Conservation (phyloP, 2,329 filamentous ascomycete genomes). For the Fusarium mangiferae region DNA sequence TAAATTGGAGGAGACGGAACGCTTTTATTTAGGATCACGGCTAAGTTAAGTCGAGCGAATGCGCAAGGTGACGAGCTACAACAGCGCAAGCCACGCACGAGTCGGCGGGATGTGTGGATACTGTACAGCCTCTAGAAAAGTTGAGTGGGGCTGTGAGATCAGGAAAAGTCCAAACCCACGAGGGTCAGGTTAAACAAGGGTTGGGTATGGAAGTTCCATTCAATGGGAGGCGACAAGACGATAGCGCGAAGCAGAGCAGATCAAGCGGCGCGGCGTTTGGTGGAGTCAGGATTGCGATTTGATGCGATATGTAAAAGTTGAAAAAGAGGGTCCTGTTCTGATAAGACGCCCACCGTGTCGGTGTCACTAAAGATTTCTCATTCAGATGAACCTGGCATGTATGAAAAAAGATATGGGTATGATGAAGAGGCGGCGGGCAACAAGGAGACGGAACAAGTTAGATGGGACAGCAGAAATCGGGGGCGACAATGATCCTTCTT, state of each 20-base stretch:
- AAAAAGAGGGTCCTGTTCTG: slow-evolving; percentile 44
- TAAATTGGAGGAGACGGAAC: slow-evolving; percentile 41
- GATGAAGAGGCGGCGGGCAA: slow-evolving; percentile 2
- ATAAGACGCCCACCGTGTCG: slow-evolving; percentile 42
- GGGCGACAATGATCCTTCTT: slow-evolving; percentile 31
- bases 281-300: slow-evolving; percentile 40
- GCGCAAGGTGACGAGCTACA: slow-evolving; percentile 36
- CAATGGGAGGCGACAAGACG: slow-evolving; percentile 35
- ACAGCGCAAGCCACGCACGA: slow-evolving; percentile 36
- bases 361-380: slow-evolving; percentile 23
- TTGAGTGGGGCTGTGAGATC: slow-evolving; percentile 40
- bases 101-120: slow-evolving; percentile 38
- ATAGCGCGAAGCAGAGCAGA: slow-evolving; percentile 38
- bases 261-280: slow-evolving; percentile 38
- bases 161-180: slow-evolving; percentile 32
- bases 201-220: slow-evolving; percentile 26
- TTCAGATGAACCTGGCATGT: slow-evolving; percentile 21
- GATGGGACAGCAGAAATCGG: slow-evolving; percentile 23
- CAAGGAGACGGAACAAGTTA: slow-evolving; percentile 9
- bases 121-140: slow-evolving; percentile 34
- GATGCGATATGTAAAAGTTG: slow-evolving; percentile 37
- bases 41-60: slow-evolving; percentile 25
- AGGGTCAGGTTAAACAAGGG: slow-evolving; percentile 33
- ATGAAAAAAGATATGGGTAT: slow-evolving; percentile 15
- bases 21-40: slow-evolving; percentile 43